Evolutionary conservation across 1,284 basidiomycete species (phyloP).

Genomic region (Marasmius sp.): DNA sequence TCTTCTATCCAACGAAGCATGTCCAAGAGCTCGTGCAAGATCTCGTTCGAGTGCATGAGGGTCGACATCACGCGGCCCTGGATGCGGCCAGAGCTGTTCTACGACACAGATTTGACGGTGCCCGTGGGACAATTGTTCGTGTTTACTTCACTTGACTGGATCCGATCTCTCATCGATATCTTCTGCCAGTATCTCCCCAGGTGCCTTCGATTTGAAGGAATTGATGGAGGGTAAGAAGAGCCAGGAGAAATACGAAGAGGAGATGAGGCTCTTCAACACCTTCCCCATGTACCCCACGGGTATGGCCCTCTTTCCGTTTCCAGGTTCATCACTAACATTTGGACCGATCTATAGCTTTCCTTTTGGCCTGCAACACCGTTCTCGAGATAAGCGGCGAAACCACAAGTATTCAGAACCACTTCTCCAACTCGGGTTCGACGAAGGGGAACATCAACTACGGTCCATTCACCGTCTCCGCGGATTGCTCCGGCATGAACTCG

Average conservation of each 20-base stretch:
- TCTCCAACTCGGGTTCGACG: neutral
- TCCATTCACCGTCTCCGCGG: neutral
- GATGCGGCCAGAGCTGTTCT: neutral
- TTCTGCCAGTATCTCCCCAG: neutral
- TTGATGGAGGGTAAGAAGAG: neutral
- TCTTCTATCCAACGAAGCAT: neutral
- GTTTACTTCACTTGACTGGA: neutral
- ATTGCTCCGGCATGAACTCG: neutral
- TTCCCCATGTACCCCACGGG: neutral
- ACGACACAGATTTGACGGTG: neutral
- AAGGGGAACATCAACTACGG: neutral
- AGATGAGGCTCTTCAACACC: neutral
- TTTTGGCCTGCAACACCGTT: neutral
- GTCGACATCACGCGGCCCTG: neutral
- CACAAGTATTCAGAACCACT: neutral
- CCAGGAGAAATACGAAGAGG: neutral
- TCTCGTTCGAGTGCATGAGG: constrained; percentile 3
- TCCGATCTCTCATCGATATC: neutral
- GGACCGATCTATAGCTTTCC: neutral
- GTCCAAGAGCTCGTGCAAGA: neutral
- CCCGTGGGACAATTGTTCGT: neutral
- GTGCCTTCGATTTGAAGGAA: neutral
- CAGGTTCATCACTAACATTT: neutral
- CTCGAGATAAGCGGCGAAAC: neutral
- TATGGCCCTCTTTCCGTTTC: neutral